Percentiles rank a stretch among this genome's conserved stretches.
Conservation (phyloP, 768 basidiomycete species). For the Butyriboletus loyo region DNA sequence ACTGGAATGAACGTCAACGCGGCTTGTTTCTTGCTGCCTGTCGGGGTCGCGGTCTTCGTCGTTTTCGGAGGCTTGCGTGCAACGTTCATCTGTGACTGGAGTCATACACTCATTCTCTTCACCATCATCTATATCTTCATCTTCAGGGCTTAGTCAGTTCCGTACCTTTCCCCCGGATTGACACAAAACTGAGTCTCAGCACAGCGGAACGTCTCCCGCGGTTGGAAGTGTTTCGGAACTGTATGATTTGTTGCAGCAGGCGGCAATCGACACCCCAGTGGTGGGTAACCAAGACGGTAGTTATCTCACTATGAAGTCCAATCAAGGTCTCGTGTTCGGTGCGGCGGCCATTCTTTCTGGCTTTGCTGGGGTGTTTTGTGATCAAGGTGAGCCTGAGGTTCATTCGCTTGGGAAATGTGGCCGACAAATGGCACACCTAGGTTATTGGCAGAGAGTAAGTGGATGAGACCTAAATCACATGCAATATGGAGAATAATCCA, state of each 20-base stretch:
- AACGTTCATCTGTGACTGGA: conserved; percentile 45
- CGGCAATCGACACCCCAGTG: conserved; percentile 45
- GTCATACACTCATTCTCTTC: conserved; percentile 46
- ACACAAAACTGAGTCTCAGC: not conserved
- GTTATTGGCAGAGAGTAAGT: conserved; percentile 52
- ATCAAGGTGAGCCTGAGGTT: conserved; percentile 37
- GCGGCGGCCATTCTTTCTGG: conserved; percentile 38
- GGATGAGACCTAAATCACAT: not conserved
- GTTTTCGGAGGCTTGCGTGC: conserved; percentile 42
- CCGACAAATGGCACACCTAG: conserved; percentile 18
- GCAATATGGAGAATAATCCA: not conserved
- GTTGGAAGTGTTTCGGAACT: conserved; percentile 39
- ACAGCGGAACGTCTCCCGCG: conserved; percentile 36
- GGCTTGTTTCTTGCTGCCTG: conserved; percentile 44
- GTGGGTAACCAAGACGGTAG: conserved; percentile 48
- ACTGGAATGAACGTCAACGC: conserved; percentile 46
- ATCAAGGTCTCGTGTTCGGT: conserved; percentile 43
- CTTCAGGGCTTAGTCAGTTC: conserved; percentile 32
- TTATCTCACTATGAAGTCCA: conserved; percentile 56
- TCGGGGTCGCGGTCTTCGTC: conserved; percentile 44
- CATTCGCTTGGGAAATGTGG: not conserved
- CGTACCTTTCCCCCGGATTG: not conserved
- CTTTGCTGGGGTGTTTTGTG: conserved; percentile 48
- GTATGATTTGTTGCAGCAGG: conserved; percentile 47
- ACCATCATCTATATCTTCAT: conserved; percentile 37